Evolutionary conservation across 164 flowering plant species (phyloP).

Genomic region (Echeveria elegans): DNA sequence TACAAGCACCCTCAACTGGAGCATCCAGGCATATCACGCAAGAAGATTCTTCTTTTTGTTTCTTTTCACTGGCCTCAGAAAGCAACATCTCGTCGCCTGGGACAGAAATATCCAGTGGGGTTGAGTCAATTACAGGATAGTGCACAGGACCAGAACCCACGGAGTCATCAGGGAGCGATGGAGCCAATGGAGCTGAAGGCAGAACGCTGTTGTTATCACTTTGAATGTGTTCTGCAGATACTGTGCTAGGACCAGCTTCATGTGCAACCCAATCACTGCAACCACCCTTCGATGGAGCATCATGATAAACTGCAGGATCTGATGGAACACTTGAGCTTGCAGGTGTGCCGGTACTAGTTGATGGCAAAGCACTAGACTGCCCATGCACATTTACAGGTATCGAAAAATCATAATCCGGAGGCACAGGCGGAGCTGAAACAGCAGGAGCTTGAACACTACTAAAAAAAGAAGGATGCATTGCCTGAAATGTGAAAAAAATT

Average conservation of each 20-base stretch:
- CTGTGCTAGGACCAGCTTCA: slow-evolving; percentile 32
- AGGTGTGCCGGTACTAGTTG: slow-evolving; percentile 13
- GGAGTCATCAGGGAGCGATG: slow-evolving; percentile 31
- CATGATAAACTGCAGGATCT: slow-evolving; percentile 12
- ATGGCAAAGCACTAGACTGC: slow-evolving; percentile 38
- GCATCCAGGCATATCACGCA: slow-evolving; percentile 91
- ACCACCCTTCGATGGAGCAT: slow-evolving; percentile 22
- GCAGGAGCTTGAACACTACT: slow-evolving; percentile 24
- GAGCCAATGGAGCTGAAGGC: slow-evolving; percentile 55
- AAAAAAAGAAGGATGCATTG: slow-evolving; percentile 26
- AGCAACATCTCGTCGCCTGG: slow-evolving; percentile 16
- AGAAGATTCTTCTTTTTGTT: slow-evolving; percentile 24
- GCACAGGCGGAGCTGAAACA: slow-evolving; percentile 30
- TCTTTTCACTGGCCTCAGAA: slow-evolving; percentile 13
- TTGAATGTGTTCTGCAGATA: slow-evolving; percentile 14
- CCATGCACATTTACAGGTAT: slow-evolving; percentile 73
- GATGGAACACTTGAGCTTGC: slow-evolving; percentile 30
- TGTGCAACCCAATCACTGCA: slow-evolving; percentile 21
- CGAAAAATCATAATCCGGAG: slow-evolving; percentile 56
- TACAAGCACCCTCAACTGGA: slow-evolving; percentile 83
- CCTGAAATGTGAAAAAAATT: slow-evolving; percentile 25
- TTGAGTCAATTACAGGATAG: slow-evolving; percentile 67
- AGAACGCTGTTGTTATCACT: slow-evolving; percentile 7
- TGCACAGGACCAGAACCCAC: slow-evolving; percentile 45
- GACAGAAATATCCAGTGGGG: slow-evolving; percentile 33